Percentiles rank a stretch among this genome's conserved stretches.
Evolutionary conservation across 78 protist species (phyloP).

Genomic region (Guillardia theta): DNA sequence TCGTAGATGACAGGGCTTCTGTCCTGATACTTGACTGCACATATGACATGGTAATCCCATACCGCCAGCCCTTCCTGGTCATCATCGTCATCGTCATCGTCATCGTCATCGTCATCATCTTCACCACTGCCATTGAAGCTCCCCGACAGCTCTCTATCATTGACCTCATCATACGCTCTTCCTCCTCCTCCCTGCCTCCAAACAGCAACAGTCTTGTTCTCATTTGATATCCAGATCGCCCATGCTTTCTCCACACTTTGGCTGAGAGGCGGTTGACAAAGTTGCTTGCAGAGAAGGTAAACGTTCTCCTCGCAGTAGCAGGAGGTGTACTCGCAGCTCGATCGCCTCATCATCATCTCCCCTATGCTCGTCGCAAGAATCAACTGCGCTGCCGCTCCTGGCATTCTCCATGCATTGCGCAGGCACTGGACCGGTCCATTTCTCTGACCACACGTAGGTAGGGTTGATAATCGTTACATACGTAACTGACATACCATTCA

Average conservation of each 20-base stretch:
- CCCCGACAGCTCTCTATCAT: not conserved
- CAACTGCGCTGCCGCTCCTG: no score
- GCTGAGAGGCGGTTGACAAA: not conserved
- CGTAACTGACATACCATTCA: no score
- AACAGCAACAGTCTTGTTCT: not conserved
- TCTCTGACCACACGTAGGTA: no score
- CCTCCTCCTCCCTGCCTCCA: not conserved
- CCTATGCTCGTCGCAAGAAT: no score
- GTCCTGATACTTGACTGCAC: not conserved
- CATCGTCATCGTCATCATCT: not conserved
- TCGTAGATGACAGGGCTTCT: not conserved
- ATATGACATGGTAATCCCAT: conserved; percentile 21
- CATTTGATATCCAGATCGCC: conserved; percentile 15
- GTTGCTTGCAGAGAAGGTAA: not conserved
- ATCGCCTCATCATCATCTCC: no score
- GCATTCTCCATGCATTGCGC: no score
- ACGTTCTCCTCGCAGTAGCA: conserved; percentile 25
- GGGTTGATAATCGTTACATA: no score
- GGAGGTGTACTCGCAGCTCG: conserved; percentile 7
- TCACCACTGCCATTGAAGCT: not conserved
- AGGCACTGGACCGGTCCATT: no score
- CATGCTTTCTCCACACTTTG: not conserved
- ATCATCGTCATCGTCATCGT: not conserved
- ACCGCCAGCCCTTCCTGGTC: not conserved
- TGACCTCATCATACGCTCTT: not conserved